Conservation (phyloP, 805 yeast genomes). For the Candida schatavii region DNA sequence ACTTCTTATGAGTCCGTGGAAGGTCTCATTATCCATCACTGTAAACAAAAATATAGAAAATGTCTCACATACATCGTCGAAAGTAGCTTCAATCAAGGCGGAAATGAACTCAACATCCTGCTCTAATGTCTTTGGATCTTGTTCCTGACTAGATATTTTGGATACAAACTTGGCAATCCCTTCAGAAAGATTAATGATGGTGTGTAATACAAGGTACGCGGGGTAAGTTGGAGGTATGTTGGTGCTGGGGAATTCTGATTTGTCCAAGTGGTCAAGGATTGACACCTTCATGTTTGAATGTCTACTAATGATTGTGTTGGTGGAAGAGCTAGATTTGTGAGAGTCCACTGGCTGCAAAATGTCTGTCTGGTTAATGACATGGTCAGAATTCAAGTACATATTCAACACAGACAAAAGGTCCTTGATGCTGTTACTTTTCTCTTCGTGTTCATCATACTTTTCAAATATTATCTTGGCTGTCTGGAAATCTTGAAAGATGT, state of each 20-base stretch:
- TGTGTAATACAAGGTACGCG: conserved; percentile 52
- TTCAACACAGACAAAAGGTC: conserved; percentile 46
- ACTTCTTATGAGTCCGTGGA: conserved; percentile 64
- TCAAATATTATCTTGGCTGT: conserved; percentile 52
- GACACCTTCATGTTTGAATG: conserved; percentile 50
- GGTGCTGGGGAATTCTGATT: conserved; percentile 64
- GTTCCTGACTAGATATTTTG: conserved; percentile 30
- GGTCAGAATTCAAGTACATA: conserved; percentile 22
- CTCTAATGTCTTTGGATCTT: conserved; percentile 23
- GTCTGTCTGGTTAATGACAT: background rate
- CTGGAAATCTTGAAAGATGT: conserved; percentile 54
- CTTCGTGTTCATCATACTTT: conserved; percentile 56
- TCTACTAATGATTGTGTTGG: conserved; percentile 29
- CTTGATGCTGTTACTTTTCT: conserved; percentile 57
- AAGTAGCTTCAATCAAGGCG: conserved; percentile 26
- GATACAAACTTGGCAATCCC: conserved; percentile 59
- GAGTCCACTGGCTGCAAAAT: conserved; percentile 1
- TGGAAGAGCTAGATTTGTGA: background rate
- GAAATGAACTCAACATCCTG: conserved; percentile 35
- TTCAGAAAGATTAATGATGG: conserved; percentile 58
- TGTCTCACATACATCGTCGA: conserved; percentile 24
- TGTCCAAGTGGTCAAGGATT: conserved; percentile 76
- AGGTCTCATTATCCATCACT: conserved; percentile 66
- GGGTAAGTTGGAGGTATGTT: conserved; percentile 57
- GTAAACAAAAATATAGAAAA: conserved; percentile 52